Percentiles rank a stretch among this genome's conserved stretches.
Conservation (phyloP, 169 alveolate species). For the Besnoitia besnoiti region DNA sequence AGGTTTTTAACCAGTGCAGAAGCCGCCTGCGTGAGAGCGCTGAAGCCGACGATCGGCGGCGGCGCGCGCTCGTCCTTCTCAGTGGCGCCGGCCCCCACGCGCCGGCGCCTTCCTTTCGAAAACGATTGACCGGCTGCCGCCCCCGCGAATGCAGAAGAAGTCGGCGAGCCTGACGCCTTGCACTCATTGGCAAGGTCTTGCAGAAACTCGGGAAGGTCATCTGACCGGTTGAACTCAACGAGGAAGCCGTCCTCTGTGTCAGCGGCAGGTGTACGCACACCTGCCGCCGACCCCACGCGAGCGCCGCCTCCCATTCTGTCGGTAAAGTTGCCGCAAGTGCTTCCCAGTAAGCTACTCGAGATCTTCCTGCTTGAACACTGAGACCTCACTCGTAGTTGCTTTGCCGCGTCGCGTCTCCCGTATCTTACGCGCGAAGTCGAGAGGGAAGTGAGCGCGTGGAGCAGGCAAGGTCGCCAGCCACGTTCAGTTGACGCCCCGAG, state of each 20-base stretch:
- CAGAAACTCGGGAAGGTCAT: neutral
- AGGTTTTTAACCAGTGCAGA: neutral
- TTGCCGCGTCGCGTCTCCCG: too few species aligned
- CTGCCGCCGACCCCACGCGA: neutral
- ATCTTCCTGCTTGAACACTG: too few species aligned
- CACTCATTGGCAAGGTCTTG: neutral
- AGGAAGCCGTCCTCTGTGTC: neutral
- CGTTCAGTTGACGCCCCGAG: too few species aligned
- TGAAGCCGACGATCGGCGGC: too few species aligned
- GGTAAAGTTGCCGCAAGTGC: too few species aligned
- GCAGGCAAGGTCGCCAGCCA: too few species aligned
- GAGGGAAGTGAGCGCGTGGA: neutral
- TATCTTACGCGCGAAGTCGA: neutral
- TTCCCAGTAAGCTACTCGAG: too few species aligned
- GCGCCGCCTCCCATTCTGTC: neutral
- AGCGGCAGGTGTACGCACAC: neutral
- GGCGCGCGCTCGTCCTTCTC: neutral
- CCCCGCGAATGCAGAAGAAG: neutral
- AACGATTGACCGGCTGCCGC: neutral
- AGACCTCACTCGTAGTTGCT: too few species aligned
- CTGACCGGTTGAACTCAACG: neutral
- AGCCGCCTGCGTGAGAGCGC: neutral
- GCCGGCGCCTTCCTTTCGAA: neutral
- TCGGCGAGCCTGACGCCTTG: neutral
- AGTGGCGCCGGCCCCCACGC: neutral